Base-by-base conservation (phyloP, 257 asterid species). In the Nicotiana benthamiana region DNA sequence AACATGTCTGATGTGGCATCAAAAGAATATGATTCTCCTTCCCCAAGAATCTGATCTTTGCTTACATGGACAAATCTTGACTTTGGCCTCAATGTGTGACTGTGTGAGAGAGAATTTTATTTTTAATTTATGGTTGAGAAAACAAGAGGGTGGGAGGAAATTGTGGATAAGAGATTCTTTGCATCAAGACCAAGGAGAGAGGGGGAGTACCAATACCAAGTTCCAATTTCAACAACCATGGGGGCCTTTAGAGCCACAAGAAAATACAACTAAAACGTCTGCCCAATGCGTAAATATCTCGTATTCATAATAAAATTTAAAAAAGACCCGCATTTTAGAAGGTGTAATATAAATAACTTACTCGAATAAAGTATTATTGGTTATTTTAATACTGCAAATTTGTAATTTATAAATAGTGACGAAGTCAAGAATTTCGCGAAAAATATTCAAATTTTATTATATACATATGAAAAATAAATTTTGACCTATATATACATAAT, bases 141-240 rank as follows among this genome's bases (percentile, higher is more conserved):
- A 12, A 13, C 54, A 48, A 48, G 54, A 13, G 17, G 5, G 32
- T 10, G 66, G 26, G 30, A 64, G 72, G 20, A 22, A 20, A 12
- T 70, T 43, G 77, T 70, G 77, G 77, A 43, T 70, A 43, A 9
- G 59, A 70, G 13, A 36, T 70, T 17, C 77, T 70, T 70, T 70
- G 59, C 77, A 70, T 43, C 77, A 70, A 70, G 36, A 70, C 36
- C 59, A 40, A 43, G 2, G 77, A 40, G 54, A 6, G 8, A 17
- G 20, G 17, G 4, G 24, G 24, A 3, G 62, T 54, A 56, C 62
- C 62, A 56, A 56, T 57, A n/a, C 13, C 26, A n/a, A 57, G 27
- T 57, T n/a, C 4, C 63, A 57, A 20, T 59, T 59, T 20, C 27
- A 59, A 59, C 64, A 2, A 6, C 2, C 7, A 22, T 22, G 7